phyloP scores from a whole-genome alignment of 1,139 yeast species.

The Tardiomyces depauwii region DNA sequence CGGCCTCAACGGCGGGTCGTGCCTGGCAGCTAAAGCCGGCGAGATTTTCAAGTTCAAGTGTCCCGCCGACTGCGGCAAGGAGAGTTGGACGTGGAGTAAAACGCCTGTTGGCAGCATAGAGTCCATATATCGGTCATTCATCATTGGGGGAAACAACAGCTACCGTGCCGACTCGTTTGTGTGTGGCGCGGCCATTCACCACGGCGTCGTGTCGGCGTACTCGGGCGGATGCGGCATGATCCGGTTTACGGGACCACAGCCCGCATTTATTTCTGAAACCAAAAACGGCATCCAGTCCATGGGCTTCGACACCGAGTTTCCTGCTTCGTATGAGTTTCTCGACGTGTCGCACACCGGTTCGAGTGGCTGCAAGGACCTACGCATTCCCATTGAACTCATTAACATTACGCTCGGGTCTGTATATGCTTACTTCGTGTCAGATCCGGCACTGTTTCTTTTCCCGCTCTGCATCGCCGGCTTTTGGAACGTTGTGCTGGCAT shows the following conservation, averaged over 20 bases:
- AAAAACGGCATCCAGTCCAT: constrained; percentile 40
- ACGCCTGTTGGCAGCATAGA: constrained; percentile 60
- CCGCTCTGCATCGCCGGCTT: constrained; percentile 55
- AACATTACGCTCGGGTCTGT: constrained; percentile 45
- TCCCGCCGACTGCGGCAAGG: constrained; percentile 79
- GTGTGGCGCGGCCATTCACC: constrained; percentile 85
- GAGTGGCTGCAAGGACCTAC: constrained; percentile 53
- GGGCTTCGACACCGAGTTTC: constrained; percentile 60
- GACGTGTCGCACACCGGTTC: constrained; percentile 20
- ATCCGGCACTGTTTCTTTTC: constrained; percentile 54
- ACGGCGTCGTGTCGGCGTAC: constrained; percentile 62
- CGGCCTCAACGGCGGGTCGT: constrained; percentile 56
- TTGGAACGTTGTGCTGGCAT: constrained; percentile 71
- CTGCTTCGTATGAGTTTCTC: constrained; percentile 55
- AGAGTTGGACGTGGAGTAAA: constrained; percentile 68
- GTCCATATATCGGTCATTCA: constrained; percentile 60
- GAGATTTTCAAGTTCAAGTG: constrained; percentile 57
- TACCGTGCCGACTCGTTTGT: constrained; percentile 85
- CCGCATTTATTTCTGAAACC: constrained; percentile 26
- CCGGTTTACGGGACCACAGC: constrained; percentile 45
- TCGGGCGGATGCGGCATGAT: constrained; percentile 76
- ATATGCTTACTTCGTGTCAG: constrained; percentile 45
- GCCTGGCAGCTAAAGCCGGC: constrained; percentile 34
- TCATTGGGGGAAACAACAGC: constrained; percentile 57
- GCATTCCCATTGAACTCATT: constrained; percentile 43